These are phyloP conservation scores for Talaromyces marneffei DNA, from an alignment of 2,329 filamentous ascomycete species.

Conservation along the genomic window DNA sequence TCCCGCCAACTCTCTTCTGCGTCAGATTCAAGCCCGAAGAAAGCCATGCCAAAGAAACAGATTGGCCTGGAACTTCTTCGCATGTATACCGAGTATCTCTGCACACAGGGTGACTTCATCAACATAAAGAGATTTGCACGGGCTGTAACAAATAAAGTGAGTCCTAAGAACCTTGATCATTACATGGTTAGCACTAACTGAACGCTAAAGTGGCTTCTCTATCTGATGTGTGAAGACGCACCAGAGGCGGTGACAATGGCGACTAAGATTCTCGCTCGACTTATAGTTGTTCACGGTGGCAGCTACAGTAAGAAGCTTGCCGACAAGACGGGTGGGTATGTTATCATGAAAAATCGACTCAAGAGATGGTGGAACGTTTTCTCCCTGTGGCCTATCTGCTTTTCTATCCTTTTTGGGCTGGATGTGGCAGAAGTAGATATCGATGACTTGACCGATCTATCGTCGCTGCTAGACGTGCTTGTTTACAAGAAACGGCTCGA, in stretches of 20 bases:
- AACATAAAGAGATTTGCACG: slow-evolving; percentile 83
- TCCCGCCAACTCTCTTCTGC: slow-evolving; percentile 26
- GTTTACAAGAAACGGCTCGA: slow-evolving; percentile 51
- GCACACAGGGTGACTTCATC: slow-evolving; percentile 60
- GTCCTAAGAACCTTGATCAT: slow-evolving; percentile 16
- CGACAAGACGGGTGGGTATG: slow-evolving; percentile 80
- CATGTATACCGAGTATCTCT: slow-evolving; percentile 73
- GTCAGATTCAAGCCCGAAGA: slow-evolving; percentile 27
- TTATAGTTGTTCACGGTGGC: slow-evolving; percentile 75
- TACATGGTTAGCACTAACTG: background rate
- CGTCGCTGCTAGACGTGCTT: slow-evolving; percentile 69
- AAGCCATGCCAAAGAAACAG: slow-evolving; percentile 55
- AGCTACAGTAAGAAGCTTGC: slow-evolving; percentile 80
- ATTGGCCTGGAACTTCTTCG: slow-evolving; percentile 69
- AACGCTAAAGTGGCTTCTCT: slow-evolving; percentile 69
- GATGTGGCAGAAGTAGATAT: slow-evolving; percentile 72
- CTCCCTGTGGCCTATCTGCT: slow-evolving; percentile 78
- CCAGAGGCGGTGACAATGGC: slow-evolving; percentile 75
- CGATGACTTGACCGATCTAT: slow-evolving; percentile 66
- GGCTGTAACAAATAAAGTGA: slow-evolving; percentile 89
- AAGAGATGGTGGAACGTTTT: slow-evolving; percentile 85
- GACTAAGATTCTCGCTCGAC: slow-evolving; percentile 72
- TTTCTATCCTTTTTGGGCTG: slow-evolving; percentile 79
- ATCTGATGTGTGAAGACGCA: slow-evolving; percentile 82
- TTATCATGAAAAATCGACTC: slow-evolving; percentile 73